These are phyloP conservation scores for Plasmodium inui DNA, from an alignment of 169 alveolate species.

Conservation along the genomic window DNA sequence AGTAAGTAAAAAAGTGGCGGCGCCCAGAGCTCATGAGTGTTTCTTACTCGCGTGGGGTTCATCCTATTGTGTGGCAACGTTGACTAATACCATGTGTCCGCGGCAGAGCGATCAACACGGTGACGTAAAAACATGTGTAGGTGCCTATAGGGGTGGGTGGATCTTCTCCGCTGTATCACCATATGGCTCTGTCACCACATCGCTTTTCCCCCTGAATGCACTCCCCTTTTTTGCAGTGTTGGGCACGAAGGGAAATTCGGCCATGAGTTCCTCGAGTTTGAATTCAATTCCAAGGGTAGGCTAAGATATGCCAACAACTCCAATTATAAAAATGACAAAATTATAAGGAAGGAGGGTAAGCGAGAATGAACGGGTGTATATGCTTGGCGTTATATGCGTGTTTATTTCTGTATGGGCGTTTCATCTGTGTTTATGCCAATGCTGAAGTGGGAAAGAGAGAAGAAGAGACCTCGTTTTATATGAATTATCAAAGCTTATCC, in stretches of 20 bases:
- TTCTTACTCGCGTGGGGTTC: background rate
- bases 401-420: constrained; percentile 41
- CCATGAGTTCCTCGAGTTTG: constrained; percentile 98
- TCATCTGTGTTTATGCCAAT: background rate
- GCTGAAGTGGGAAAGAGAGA: background rate
- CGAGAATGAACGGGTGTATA: constrained; percentile 35
- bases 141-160: background rate
- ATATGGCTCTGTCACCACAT: constrained; percentile 54
- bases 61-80: background rate
- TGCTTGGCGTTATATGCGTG: constrained; percentile 78
- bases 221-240: constrained; percentile 74
- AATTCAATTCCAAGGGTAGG: constrained; percentile 94
- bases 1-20: constrained; percentile 25
- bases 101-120: background rate
- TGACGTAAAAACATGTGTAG: background rate
- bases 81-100: background rate
- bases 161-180: background rate
- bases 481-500: background rate
- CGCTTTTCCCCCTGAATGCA: background rate
- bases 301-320: constrained; percentile 97
- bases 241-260: constrained; percentile 93
- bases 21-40: background rate
- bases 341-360: constrained; percentile 96
- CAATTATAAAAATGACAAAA: constrained; percentile 93
- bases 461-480: background rate